Percentiles rank a stretch among this genome's conserved stretches.
Conservation (phyloP, 768 basidiomycete genomes). For the Amanita fuliginea region DNA sequence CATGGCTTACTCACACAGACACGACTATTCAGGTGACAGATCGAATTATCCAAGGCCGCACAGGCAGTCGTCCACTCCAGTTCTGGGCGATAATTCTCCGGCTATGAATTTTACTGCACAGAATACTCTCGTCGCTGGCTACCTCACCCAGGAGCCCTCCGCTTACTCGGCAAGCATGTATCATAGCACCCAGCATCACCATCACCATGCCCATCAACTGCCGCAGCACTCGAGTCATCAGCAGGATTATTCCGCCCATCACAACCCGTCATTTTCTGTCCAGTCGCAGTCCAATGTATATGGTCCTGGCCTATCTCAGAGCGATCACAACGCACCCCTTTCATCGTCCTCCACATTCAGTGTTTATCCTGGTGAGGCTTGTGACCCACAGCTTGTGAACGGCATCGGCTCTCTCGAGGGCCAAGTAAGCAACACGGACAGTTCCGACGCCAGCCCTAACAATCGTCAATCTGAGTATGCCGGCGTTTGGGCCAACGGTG, state of each 20-base stretch:
- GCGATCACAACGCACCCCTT: constrained; percentile 1
- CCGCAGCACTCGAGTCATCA: constrained; percentile 10
- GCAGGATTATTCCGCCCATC: constrained; percentile 3
- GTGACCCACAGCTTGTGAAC: constrained; percentile 5
- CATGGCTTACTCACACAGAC: constrained; percentile 2
- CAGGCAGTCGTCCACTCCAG: neutral
- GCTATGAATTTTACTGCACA: constrained; percentile 7
- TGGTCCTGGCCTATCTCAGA: constrained; percentile 1
- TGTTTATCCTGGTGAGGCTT: constrained; percentile 1
- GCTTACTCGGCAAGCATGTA: constrained; percentile 5
- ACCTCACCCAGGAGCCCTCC: constrained; percentile 11
- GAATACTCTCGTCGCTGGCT: constrained; percentile 5
- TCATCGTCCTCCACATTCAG: constrained; percentile 1
- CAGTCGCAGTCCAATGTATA: constrained; percentile 1
- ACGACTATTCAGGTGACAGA: constrained; percentile 1
- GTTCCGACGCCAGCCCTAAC: constrained; percentile 1
- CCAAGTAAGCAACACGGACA: neutral
- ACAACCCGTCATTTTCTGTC: neutral
- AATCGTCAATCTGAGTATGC: constrained; percentile 4
- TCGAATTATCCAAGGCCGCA: constrained; percentile 5
- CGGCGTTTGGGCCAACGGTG: constrained; percentile 4
- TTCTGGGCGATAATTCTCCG: neutral
- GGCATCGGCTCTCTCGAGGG: constrained; percentile 1
- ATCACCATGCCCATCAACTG: constrained; percentile 10
- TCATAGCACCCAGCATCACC: constrained; percentile 5